A percentile compares a stretch with the other conserved stretches of the same genome.
phyloP scores from a whole-genome alignment of 2,329 filamentous ascomycete species.

The Monosporascus cannonballus region DNA sequence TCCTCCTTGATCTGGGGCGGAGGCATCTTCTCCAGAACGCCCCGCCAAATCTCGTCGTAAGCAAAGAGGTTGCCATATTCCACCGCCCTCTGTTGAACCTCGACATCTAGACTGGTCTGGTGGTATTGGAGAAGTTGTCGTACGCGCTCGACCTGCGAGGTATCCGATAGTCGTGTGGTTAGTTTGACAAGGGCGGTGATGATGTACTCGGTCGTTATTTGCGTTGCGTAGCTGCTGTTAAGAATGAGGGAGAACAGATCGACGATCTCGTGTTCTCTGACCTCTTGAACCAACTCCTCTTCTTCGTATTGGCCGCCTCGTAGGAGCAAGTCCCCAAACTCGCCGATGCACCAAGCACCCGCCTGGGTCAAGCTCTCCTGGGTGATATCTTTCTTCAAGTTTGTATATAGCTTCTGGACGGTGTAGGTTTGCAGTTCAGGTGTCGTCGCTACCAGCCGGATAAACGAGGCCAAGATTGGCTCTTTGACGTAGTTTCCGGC shows the following conservation, averaged over 20 bases:
- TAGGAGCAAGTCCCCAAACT: constrained; percentile 89
- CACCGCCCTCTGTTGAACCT: constrained; percentile 92
- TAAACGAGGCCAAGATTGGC: constrained; percentile 93
- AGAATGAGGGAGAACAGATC: constrained; percentile 90
- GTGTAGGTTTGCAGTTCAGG: constrained; percentile 94
- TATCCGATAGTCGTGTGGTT: constrained; percentile 77
- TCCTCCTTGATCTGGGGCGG: constrained; percentile 95
- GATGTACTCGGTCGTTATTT: constrained; percentile 92
- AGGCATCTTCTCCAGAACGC: constrained; percentile 96
- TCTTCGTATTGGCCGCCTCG: constrained; percentile 89
- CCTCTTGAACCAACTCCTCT: constrained; percentile 73
- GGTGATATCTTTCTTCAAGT: constrained; percentile 92
- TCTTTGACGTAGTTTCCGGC: constrained; percentile 98
- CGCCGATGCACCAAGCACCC: constrained; percentile 95
- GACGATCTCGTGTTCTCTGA: constrained; percentile 84
- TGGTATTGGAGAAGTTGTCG: constrained; percentile 70
- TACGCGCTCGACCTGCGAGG: constrained; percentile 80
- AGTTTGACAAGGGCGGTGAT: constrained; percentile 92
- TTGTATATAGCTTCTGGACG: constrained; percentile 87
- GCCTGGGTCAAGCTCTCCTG: constrained; percentile 93
- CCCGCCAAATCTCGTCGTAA: constrained; percentile 78
- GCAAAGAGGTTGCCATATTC: constrained; percentile 95
- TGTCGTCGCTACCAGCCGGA: constrained; percentile 89
- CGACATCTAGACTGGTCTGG: constrained; percentile 84
- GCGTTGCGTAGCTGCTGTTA: constrained; percentile 88